Evolutionary conservation across 106 monocot genomes (phyloP).

Genomic region (Apostasia shenzhenica): DNA sequence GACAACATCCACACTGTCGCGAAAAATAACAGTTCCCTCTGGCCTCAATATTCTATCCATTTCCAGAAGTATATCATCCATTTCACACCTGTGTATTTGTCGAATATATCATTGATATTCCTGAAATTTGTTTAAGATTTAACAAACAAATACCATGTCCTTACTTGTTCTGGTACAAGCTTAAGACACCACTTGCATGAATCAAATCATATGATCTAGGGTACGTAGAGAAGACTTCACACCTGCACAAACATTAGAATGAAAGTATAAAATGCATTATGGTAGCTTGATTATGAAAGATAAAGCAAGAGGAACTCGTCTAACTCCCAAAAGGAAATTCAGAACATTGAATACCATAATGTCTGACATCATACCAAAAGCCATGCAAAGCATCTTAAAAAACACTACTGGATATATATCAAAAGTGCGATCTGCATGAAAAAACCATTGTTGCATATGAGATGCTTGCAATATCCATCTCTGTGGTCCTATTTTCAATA

Average conservation of each 20-base stretch:
- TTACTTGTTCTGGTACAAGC: slow-evolving; percentile 48
- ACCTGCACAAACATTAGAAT: slow-evolving; percentile 23
- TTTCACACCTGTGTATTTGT: slow-evolving; percentile 29
- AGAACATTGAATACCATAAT: no score
- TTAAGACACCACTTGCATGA: slow-evolving; percentile 50
- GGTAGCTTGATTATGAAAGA: background rate
- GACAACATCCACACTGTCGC: slow-evolving; percentile 39
- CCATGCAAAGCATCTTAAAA: no score
- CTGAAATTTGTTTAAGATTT: background rate
- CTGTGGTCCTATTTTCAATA: no score
- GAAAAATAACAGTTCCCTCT: slow-evolving; percentile 36
- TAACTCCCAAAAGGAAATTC: background rate
- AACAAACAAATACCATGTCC: background rate
- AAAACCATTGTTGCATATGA: no score
- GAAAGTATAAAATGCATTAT: background rate
- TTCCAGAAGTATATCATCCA: slow-evolving; percentile 53
- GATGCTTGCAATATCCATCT: no score
- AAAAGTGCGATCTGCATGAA: no score
- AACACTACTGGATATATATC: no score
- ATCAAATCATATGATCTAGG: slow-evolving; percentile 60
- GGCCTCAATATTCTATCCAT: slow-evolving; percentile 54
- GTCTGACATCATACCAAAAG: no score
- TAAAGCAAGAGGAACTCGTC: background rate
- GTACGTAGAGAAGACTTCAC: slow-evolving; percentile 60
- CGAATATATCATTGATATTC: background rate